Evolutionary conservation across 2,329 filamentous ascomycete species (phyloP), one percentile per base, ranked within the genome.

Genomic region (Diaporthe ilicicola): DNA sequence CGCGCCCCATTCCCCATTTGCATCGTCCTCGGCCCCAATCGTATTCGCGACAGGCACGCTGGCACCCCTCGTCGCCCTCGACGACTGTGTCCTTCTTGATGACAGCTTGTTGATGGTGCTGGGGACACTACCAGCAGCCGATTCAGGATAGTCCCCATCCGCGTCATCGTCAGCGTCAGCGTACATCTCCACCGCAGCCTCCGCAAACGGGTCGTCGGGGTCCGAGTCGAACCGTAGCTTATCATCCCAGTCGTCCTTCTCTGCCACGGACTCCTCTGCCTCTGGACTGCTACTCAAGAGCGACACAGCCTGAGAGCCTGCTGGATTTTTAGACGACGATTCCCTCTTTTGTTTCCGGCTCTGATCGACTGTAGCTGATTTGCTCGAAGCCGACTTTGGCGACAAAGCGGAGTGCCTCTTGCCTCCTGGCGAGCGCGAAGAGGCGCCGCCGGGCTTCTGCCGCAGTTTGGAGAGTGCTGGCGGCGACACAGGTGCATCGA

Each of bases 401-500:
- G 46, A 19, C 17, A 39, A 22, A 7, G 9, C 8, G 42, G 59
- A 39, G 6, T 39, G 12, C 17, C 51, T 17, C 7, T 39, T 46
- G 15, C 17, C 29, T 19, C 44, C 37, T 27, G 51, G 59, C 17
- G 69, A 54, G 39, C 48, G 51, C 13, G 64, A 53, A 24, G 56
- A 29, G 37, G 34, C 29, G 17, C 24, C 27, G 13, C 27, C 29
- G 22, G 37, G 50, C 34, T 48, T 56, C 56, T 37, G 56, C 37
- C 65, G 56, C 54, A 7, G 22, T 46, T 53, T 72, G 9, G 29
- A 39, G 6, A 56, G 42, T 27, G 67, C 34, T 13, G 64, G 67
- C 13, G 72, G 72, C 6, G 70, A 73, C 4, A 73, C 56, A n/a
- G 67, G 27, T 44, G 29, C 62, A 27, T 73, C 50, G 70, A 73